Base-by-base conservation (phyloP, 2,329 filamentous ascomycete genomes). In the Corinectria fuckeliana region DNA sequence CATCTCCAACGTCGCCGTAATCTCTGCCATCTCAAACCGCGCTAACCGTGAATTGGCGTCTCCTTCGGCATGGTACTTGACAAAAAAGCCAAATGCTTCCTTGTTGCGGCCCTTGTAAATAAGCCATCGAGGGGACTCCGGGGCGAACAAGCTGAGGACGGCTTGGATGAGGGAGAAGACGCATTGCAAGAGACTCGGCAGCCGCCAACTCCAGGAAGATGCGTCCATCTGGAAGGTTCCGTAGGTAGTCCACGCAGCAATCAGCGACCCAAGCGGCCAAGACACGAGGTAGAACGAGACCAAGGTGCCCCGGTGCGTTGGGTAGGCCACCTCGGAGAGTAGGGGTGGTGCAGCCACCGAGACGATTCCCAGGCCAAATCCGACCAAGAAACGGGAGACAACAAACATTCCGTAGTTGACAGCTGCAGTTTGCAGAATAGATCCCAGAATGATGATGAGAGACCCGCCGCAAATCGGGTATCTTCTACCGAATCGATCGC, bases 151-250 rank as follows among this genome's bases (percentile, higher is more conserved):
- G 3, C 53, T 60, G 3, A 69, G 18, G 0, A 42, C 25, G 0
- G 52, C 56, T 16, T 69, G 67, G 0, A 59, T 3, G 1, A 69
- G 21, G 0, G 66, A 67, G 18, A 79, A 78, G 32, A 68, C 71
- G 0, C 60, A 60, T 61, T 84, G 82, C 2, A 85, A 66, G 3
- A 82, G 70, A 28, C 80, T 82, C 0, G 82, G 82, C 3, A 82
- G 71, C 42, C 81, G 75, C 80, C 82, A 84, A n/a, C 78, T 75
- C 80, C 79, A 82, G 50, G 72, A 74, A 52, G 66, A 74, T 9
- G 58, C 21, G 16, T 53, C 1, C 61, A 78, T 77, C 39, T 74
- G 73, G 20, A 76, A 72, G 0, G 77, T 81, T 16, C 79, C 80
- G 45, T 76, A 81, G 0, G 79, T 81, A 0, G 61, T 62, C 69